phyloP scores from a whole-genome alignment of 441 rosid species.

The Populus hybrid region DNA sequence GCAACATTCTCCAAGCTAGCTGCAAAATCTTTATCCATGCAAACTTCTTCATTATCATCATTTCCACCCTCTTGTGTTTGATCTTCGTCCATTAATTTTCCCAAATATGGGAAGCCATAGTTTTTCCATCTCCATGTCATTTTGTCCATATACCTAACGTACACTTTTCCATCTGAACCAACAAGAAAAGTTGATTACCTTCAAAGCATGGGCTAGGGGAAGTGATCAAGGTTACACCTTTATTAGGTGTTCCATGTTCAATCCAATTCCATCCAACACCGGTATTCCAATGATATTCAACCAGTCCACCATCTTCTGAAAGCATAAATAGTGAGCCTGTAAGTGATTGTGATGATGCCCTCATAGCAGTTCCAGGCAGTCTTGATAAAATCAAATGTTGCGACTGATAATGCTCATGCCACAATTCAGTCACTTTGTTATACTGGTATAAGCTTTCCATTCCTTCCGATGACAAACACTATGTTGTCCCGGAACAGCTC shows the following conservation, averaged over 20 bases:
- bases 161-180: slow-evolving; percentile 64
- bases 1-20: slow-evolving; percentile 30
- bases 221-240: slow-evolving; percentile 46
- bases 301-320: slow-evolving; percentile 54
- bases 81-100: slow-evolving; percentile 16
- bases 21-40: slow-evolving; percentile 32
- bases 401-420: slow-evolving; percentile 74
- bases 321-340: slow-evolving; percentile 69
- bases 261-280: slow-evolving; percentile 72
- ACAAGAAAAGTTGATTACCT: slow-evolving; percentile 47
- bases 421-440: slow-evolving; percentile 56
- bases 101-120: slow-evolving; percentile 40
- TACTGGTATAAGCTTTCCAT: slow-evolving; percentile 56
- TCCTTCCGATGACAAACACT: slow-evolving; percentile 47
- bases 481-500: slow-evolving; percentile 57
- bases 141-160: slow-evolving; percentile 54
- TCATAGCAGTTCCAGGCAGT: slow-evolving; percentile 50
- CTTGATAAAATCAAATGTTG: slow-evolving; percentile 51
- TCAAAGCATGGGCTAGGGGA: slow-evolving; percentile 61
- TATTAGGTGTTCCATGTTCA: slow-evolving; percentile 61
- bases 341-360: slow-evolving; percentile 38
- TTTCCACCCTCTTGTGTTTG: slow-evolving; percentile 9
- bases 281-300: slow-evolving; percentile 63
- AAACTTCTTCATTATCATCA: slow-evolving; percentile 26
- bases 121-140: slow-evolving; percentile 59